These are phyloP conservation scores for Pleodorina starrii DNA, from an alignment of 139 green algal species.

Conservation along the genomic window DNA sequence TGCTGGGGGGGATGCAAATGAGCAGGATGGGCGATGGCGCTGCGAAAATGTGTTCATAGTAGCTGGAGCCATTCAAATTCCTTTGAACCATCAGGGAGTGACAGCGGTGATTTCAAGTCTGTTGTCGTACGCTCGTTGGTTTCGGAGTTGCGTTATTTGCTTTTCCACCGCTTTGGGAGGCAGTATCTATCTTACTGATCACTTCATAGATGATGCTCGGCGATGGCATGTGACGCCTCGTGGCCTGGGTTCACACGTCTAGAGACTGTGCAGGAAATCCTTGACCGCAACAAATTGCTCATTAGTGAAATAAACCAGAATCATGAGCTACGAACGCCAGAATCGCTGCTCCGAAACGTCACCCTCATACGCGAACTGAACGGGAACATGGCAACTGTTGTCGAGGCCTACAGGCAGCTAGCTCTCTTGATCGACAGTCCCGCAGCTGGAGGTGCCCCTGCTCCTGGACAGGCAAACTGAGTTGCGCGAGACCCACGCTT, in stretches of 20 bases:
- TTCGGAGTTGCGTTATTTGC: too few relatives aligned
- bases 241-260: conserved; percentile 17
- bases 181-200: too few relatives aligned
- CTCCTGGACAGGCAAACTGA: background rate
- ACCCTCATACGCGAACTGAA: conserved; percentile 68
- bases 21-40: too few relatives aligned
- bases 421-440: background rate
- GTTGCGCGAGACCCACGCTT: background rate
- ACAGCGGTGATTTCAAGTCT: too few relatives aligned
- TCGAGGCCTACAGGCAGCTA: conserved; percentile 56
- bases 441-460: background rate
- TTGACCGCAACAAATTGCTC: conserved; percentile 69
- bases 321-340: conserved; percentile 60
- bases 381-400: conserved; percentile 61
- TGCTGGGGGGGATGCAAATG: too few relatives aligned
- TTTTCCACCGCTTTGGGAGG: too few relatives aligned
- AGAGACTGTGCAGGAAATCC: conserved; percentile 54
- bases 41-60: too few relatives aligned
- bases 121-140: too few relatives aligned
- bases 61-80: too few relatives aligned
- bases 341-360: conserved; percentile 62
- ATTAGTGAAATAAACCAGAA: conserved; percentile 70
- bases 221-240: background rate
- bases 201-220: too few relatives aligned
- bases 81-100: too few relatives aligned